A percentile compares a stretch with the other conserved stretches of the same genome.
phyloP scores from a whole-genome alignment of 2,329 filamentous ascomycete species.

The Fusarium pilosicola region DNA sequence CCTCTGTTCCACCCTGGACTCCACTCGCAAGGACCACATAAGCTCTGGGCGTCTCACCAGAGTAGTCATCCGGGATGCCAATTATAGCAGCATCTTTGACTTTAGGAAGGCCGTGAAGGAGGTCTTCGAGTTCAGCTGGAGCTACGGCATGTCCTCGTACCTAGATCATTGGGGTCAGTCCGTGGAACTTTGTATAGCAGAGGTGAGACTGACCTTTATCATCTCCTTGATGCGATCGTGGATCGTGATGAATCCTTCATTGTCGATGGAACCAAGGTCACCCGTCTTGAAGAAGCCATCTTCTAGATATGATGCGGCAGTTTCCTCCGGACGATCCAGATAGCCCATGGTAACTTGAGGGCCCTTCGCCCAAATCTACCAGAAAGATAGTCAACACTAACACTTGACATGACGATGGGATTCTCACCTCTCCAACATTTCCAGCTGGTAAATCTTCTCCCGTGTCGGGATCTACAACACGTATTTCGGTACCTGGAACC shows the following conservation, averaged over 20 bases:
- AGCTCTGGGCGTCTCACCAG: neutral
- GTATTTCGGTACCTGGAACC: neutral
- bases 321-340: neutral
- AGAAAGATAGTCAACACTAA: neutral
- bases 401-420: fast-evolving
- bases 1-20: fast-evolving
- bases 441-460: neutral
- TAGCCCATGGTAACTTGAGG: neutral
- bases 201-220: neutral
- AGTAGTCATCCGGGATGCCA: neutral
- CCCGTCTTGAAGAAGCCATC: neutral
- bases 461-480: neutral
- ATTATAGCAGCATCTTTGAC: neutral
- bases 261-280: neutral
- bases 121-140: neutral
- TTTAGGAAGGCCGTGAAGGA: neutral
- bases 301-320: neutral
- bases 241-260: neutral
- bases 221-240: neutral
- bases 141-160: neutral
- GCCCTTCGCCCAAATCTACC: neutral
- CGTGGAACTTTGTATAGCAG: neutral
- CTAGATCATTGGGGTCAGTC: neutral
- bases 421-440: neutral
- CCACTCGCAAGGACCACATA: neutral